A percentile compares a stretch with the other conserved stretches of the same genome.
phyloP scores from a whole-genome alignment of 345 rosid species.

The Euphorbia tirucalli region DNA sequence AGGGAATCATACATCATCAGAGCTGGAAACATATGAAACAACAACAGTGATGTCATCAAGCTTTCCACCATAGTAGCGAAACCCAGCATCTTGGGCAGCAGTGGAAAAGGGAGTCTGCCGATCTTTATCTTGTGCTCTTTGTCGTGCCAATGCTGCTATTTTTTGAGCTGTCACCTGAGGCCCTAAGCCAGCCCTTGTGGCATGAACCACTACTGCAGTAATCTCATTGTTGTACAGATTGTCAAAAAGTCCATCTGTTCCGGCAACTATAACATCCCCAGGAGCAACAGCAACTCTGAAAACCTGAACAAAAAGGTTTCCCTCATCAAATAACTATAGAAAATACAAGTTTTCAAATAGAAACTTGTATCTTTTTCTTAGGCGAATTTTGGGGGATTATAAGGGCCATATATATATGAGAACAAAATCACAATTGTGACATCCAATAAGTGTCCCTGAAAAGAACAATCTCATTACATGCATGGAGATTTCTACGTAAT shows the following conservation, averaged over 20 bases:
- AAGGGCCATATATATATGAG: background rate
- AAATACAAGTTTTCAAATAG: background rate
- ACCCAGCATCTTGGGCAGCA: slow-evolving; percentile 97
- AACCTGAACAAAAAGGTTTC: slow-evolving; percentile 43
- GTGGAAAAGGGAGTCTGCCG: slow-evolving; percentile 98
- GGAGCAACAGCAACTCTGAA: slow-evolving; percentile 83
- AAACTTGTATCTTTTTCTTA: background rate
- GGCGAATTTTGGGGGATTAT: background rate
- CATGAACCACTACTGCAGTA: slow-evolving; percentile 92
- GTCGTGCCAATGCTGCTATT: slow-evolving; percentile 94
- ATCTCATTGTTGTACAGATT: slow-evolving; percentile 95
- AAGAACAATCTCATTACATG: no score
- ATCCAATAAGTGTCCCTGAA: no score
- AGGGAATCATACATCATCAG: slow-evolving; percentile 28
- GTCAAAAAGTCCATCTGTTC: slow-evolving; percentile 96
- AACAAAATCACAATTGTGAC: background rate
- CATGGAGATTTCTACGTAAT: no score
- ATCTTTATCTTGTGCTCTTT: slow-evolving; percentile 85
- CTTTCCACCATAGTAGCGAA: slow-evolving; percentile 98
- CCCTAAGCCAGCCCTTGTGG: slow-evolving; percentile 79
- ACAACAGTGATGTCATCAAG: slow-evolving; percentile 98
- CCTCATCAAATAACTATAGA: background rate
- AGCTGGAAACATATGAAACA: slow-evolving; percentile 68
- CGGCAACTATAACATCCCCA: slow-evolving; percentile 86
- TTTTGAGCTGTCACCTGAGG: slow-evolving; percentile 96